Base-by-base conservation (phyloP, 2,329 filamentous ascomycete genomes). In the Trichoderma sp. region DNA sequence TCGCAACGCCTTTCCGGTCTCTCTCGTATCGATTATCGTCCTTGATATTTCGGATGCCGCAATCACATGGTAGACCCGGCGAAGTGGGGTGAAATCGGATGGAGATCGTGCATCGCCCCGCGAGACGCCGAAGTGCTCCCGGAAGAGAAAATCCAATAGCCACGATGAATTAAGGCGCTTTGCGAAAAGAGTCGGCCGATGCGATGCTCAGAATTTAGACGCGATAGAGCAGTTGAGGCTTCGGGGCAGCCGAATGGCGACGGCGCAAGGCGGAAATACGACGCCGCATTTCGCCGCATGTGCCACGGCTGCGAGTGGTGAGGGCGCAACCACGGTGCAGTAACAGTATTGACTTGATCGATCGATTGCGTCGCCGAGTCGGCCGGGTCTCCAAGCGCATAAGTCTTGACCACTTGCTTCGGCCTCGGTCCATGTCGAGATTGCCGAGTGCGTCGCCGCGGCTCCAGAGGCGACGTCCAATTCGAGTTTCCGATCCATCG, bases 381-480 rank as follows among this genome's bases (percentile, higher is more conserved):
- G 36, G 17, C 4, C 26, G 20, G 15, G 62, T 20, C 59, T 17
- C 47, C 20, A 13, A 23, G 68, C 61, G 59, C 68, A 67, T 36
- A 13, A 17, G 55, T 12, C 28, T 15, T 23, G 15, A 30, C 28
- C 20, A 12, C 43, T 34, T 50, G 65, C 30, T 59, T 59, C 61
- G 47, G 55, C 43, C 23, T 13, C 53, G 26, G 68, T 65, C 32
- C 36, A 32, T 28, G 39, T 68, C 57, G 65, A 69, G 50, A 61
- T 34, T 63, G 64, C 28, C 39, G 71, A 57, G 66, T 63, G 68
- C 61, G 71, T 73, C 67, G 68, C 63, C 55, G 61, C 65, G 26
- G 70, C 64, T 61, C 73, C 50, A 74, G 74, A 69, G 73, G 73
- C 70, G 72, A 59, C 58, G 39, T 70, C 67, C 47, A 68, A 71